Percentiles rank a stretch among this genome's conserved stretches.
phyloP scores from a whole-genome alignment of 345 rosid genomes.

The Aurinia saxatilis region DNA sequence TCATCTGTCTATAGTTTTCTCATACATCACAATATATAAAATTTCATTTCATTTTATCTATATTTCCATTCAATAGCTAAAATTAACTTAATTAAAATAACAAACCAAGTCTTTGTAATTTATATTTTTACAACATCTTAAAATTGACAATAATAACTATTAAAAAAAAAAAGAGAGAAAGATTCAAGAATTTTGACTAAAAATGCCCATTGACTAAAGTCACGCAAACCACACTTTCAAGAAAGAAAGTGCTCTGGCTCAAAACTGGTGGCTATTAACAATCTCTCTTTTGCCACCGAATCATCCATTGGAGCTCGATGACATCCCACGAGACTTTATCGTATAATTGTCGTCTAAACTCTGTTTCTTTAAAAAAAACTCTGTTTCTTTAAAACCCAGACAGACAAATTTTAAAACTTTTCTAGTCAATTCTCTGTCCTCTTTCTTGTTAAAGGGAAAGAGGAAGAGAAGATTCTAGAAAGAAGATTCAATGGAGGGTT shows the following conservation, averaged over 20 bases:
- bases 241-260: conserved; percentile 10
- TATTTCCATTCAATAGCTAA: too few species aligned
- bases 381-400: not conserved
- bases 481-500: conserved; percentile 53
- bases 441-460: conserved; percentile 10
- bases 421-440: conserved; percentile 4
- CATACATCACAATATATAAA: too few species aligned
- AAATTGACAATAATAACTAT: not conserved
- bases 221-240: not conserved
- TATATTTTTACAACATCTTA: not conserved
- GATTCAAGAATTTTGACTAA: conserved; percentile 1
- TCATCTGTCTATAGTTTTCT: too few species aligned
- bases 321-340: conserved; percentile 1
- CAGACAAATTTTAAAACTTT: not conserved
- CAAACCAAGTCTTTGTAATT: too few species aligned
- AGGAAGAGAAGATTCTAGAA: conserved; percentile 17
- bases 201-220: not conserved
- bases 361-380: not conserved
- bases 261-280: conserved; percentile 24
- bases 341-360: not conserved
- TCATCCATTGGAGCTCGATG: conserved; percentile 25
- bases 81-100: too few species aligned
- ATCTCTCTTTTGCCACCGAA: conserved; percentile 32
- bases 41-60: too few species aligned
- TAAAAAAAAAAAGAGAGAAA: not conserved